phyloP scores from a whole-genome alignment of 2,329 filamentous ascomycete species.

The Proliferodiscus dingleyae region DNA sequence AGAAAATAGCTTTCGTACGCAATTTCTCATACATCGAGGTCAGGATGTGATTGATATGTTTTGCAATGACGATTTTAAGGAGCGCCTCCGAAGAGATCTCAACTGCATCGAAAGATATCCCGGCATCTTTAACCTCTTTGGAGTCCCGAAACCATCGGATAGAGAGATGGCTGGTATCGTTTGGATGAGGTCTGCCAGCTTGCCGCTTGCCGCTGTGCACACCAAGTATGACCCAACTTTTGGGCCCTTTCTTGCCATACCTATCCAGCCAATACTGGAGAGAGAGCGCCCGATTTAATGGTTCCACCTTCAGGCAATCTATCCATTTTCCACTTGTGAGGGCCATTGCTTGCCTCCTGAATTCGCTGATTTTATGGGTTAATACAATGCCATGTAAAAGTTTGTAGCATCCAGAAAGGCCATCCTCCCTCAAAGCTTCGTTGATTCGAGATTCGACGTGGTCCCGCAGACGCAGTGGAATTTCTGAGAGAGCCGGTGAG shows the following conservation, averaged over 20 bases:
- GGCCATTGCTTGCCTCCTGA: slow-evolving; percentile 70
- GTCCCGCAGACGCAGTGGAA: slow-evolving; percentile 59
- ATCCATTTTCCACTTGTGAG: slow-evolving; percentile 71
- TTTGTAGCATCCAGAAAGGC: slow-evolving; percentile 75
- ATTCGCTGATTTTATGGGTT: slow-evolving; percentile 82
- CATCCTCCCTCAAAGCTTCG: slow-evolving; percentile 60
- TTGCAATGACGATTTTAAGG: slow-evolving; percentile 67
- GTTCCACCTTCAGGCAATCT: slow-evolving; percentile 70
- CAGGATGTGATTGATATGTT: slow-evolving; percentile 69
- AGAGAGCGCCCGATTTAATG: slow-evolving; percentile 73
- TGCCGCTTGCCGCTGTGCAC: slow-evolving; percentile 60
- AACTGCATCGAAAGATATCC: slow-evolving; percentile 62
- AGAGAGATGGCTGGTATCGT: slow-evolving; percentile 49
- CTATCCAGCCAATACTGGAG: slow-evolving; percentile 86
- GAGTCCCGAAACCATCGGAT: slow-evolving; percentile 82
- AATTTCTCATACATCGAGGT: slow-evolving; percentile 60
- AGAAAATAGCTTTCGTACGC: slow-evolving; percentile 54
- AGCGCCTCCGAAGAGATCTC: slow-evolving; percentile 70
- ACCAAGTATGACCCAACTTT: slow-evolving; percentile 89
- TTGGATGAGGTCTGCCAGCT: slow-evolving; percentile 37
- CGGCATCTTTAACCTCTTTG: slow-evolving; percentile 64
- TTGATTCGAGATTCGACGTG: slow-evolving; percentile 71
- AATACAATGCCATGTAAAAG: slow-evolving; percentile 83
- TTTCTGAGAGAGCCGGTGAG: slow-evolving; percentile 55
- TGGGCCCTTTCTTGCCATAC: slow-evolving; percentile 51